Evolutionary conservation across 352 stramenopile species (phyloP).

Genomic region (Phytopythium litorale): DNA sequence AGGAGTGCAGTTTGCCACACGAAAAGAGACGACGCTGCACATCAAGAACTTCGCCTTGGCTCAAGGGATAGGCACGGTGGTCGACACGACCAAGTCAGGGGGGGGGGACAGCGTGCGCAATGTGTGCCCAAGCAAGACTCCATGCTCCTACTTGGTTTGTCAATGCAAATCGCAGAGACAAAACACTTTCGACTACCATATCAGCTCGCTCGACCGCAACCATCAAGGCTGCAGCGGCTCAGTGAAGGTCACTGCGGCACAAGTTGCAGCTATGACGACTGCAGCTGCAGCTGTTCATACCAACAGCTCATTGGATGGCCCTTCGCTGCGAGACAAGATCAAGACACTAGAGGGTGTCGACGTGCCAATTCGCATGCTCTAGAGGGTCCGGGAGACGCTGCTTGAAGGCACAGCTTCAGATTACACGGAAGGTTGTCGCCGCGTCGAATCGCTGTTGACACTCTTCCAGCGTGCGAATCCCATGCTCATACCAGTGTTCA

Average conservation of each 20-base stretch:
- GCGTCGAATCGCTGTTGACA: not conserved
- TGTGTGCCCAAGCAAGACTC: not conserved
- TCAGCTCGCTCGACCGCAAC: not conserved
- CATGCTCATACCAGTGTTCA: not conserved
- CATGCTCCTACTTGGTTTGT: not conserved
- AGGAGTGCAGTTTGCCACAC: not conserved
- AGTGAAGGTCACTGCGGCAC: not conserved
- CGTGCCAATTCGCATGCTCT: not conserved
- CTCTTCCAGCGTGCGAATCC: not conserved
- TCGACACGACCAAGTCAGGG: not conserved
- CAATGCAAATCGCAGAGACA: not conserved
- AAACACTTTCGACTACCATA: not conserved
- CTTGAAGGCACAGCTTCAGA: not conserved
- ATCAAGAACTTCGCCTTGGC: conserved; percentile 1
- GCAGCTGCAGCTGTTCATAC: not conserved
- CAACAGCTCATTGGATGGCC: not conserved
- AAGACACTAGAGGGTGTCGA: not conserved
- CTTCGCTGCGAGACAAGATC: not conserved
- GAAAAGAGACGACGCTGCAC: not conserved
- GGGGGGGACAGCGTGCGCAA: not conserved
- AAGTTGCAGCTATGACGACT: not conserved
- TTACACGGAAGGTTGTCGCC: not conserved
- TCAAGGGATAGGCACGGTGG: not conserved
- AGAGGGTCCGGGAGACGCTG: not conserved
- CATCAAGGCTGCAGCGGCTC: not conserved